Evolutionary conservation across 495 filamentous ascomycete species (phyloP).

Genomic region (Penicillium cosmopolitanum): DNA sequence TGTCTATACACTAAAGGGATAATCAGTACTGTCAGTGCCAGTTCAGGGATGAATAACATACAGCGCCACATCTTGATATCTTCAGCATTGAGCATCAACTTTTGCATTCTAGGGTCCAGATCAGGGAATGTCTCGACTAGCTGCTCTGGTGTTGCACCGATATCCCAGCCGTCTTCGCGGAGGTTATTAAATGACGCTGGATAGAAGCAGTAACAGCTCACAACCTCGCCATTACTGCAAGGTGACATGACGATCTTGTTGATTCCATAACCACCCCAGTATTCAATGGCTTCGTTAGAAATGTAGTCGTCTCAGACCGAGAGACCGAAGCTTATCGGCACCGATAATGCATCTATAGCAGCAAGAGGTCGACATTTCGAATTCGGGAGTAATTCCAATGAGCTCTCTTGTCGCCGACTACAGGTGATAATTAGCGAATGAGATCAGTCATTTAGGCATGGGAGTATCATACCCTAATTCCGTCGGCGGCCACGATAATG

Average conservation of each 20-base stretch:
- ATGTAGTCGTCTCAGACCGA: constrained; percentile 31
- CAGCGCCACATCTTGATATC: constrained; percentile 38
- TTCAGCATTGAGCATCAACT: constrained; percentile 30
- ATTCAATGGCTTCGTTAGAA: constrained; percentile 36
- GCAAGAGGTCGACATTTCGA: constrained; percentile 33
- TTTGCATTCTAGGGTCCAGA: constrained; percentile 30
- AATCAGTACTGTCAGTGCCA: constrained; percentile 1
- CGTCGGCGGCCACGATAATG: constrained; percentile 34
- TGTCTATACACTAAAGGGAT: constrained; percentile 28
- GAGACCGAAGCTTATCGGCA: constrained; percentile 30
- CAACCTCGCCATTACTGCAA: constrained; percentile 34
- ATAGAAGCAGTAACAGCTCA: constrained; percentile 36
- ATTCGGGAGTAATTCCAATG: constrained; percentile 32
- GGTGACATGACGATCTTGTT: constrained; percentile 39
- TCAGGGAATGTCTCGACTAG: constrained; percentile 31
- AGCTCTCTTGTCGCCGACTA: constrained; percentile 21
- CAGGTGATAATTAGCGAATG: not conserved
- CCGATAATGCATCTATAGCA: constrained; percentile 37
- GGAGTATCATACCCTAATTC: constrained; percentile 24
- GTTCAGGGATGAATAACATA: constrained; percentile 8
- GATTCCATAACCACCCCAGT: constrained; percentile 39
- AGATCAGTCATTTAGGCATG: not conserved
- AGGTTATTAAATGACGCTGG: constrained; percentile 25
- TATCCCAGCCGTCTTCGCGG: constrained; percentile 36
- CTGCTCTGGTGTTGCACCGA: constrained; percentile 27